Percentiles rank a stretch among this genome's conserved stretches.
Conservation (phyloP, 495 filamentous ascomycete genomes). For the Neurospora sp. region DNA sequence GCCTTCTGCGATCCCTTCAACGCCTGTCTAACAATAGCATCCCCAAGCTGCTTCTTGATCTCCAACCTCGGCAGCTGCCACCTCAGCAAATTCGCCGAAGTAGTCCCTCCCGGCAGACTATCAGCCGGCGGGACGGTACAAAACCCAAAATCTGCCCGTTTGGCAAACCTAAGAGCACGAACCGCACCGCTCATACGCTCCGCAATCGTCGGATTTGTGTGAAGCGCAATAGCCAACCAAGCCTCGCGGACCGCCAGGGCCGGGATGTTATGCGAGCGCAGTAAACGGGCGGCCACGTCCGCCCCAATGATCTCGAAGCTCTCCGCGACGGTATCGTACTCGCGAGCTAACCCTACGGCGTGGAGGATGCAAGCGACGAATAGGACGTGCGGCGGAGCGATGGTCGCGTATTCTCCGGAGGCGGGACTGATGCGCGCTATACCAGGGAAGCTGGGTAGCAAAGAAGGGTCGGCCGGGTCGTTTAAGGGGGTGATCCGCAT, state of each 20-base stretch:
- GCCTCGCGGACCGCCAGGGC: conserved; percentile 26
- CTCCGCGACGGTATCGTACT: conserved; percentile 24
- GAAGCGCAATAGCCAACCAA: conserved; percentile 37
- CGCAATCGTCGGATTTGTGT: conserved; percentile 34
- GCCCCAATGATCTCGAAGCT: conserved; percentile 40
- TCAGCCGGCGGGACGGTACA: conserved; percentile 3
- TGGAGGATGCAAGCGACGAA: conserved; percentile 36
- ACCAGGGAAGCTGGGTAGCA: not conserved
- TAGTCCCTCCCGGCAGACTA: conserved; percentile 1
- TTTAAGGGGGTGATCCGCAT: conserved; percentile 5
- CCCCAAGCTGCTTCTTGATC: conserved; percentile 36
- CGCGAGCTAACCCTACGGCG: conserved; percentile 31
- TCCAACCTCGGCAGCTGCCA: conserved; percentile 23
- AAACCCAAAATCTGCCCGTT: conserved; percentile 31
- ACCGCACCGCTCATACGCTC: conserved; percentile 30
- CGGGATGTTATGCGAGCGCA: conserved; percentile 15
- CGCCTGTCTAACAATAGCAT: conserved; percentile 36
- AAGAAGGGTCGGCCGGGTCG: not conserved
- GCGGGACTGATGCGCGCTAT: conserved; percentile 1
- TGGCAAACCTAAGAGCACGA: conserved; percentile 26
- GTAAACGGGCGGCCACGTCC: conserved; percentile 27
- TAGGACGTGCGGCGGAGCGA: conserved; percentile 14
- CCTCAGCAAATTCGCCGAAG: conserved; percentile 14
- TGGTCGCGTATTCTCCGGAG: conserved; percentile 2
- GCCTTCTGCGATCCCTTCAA: conserved; percentile 28